A percentile compares a stretch with the other conserved stretches of the same genome.
Conservation (phyloP, 495 filamentous ascomycete species). For the Hypoxylon lienhwacheense region DNA sequence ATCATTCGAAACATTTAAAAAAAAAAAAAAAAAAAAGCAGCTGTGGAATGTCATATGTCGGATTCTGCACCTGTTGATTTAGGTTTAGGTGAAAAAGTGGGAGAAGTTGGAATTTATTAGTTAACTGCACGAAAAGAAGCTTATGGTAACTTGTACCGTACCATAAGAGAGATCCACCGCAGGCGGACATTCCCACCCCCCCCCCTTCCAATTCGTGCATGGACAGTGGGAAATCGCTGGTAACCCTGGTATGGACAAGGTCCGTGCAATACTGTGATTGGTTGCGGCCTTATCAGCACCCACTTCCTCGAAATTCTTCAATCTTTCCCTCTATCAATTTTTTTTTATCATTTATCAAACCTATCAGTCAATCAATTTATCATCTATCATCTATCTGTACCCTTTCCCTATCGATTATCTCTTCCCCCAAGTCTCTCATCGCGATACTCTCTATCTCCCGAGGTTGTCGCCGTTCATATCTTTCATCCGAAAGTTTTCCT, state of each 20-base stretch:
- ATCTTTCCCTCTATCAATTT: conserved; percentile 45
- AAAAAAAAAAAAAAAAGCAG: too few relatives aligned
- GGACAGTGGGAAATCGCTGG: conserved; percentile 8
- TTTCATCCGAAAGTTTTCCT: conserved; percentile 7
- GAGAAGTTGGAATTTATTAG: too few relatives aligned
- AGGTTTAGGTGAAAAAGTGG: too few relatives aligned
- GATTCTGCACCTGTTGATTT: conserved; percentile 4
- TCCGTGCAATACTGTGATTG: conserved; percentile 23
- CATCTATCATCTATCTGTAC: conserved; percentile 34
- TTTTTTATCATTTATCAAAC: conserved; percentile 34
- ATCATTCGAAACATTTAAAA: not conserved
- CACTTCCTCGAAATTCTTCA: conserved; percentile 37
- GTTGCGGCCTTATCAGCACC: conserved; percentile 30
- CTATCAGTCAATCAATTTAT: conserved; percentile 42
- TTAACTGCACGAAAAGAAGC: conserved; percentile 8
- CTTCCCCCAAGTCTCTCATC: conserved; percentile 33
- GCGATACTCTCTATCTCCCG: conserved; percentile 22
- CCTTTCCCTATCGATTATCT: conserved; percentile 42
- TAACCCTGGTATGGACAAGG: conserved; percentile 16
- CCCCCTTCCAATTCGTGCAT: conserved; percentile 18
- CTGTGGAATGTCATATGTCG: conserved; percentile 4
- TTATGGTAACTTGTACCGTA: not conserved
- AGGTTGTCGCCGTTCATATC: conserved; percentile 19
- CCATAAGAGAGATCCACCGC: too few relatives aligned
- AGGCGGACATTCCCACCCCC: conserved; percentile 8